Evolutionary conservation across 352 stramenopile genomes (phyloP).

Genomic region (Phytophthora quininea): DNA sequence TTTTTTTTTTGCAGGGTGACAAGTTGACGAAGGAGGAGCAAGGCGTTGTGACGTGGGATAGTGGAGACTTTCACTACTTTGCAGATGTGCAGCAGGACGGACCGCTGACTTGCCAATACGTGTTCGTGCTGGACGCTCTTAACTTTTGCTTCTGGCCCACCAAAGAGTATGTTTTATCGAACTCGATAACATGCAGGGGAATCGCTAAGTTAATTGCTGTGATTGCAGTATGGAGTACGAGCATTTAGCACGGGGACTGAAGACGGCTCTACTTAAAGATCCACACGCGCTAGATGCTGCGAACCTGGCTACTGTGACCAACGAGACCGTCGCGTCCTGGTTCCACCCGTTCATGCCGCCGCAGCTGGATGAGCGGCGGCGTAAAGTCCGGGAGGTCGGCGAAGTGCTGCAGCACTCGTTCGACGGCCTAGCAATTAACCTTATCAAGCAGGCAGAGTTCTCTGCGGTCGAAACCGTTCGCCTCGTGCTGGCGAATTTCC

Average conservation of each 20-base stretch:
- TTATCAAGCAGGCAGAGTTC: conserved; percentile 53
- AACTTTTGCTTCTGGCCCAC: conserved; percentile 94
- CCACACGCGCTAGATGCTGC: conserved; percentile 59
- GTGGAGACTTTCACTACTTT: conserved; percentile 85
- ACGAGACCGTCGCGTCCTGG: conserved; percentile 59
- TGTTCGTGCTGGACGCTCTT: conserved; percentile 88
- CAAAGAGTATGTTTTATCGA: conserved; percentile 41
- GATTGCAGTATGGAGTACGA: conserved; percentile 85
- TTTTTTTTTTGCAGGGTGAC: conserved; percentile 32
- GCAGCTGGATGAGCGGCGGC: conserved; percentile 62
- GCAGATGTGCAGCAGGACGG: conserved; percentile 68
- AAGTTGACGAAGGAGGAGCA: conserved; percentile 45
- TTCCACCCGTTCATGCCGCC: conserved; percentile 69
- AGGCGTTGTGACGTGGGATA: conserved; percentile 75
- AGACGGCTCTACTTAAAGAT: conserved; percentile 69
- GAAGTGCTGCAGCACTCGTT: conserved; percentile 57
- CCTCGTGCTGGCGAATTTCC: conserved; percentile 72
- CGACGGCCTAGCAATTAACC: conserved; percentile 51
- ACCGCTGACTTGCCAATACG: conserved; percentile 84
- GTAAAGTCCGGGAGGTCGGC: conserved; percentile 67
- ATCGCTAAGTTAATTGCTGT: not conserved
- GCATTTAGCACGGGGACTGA: conserved; percentile 77
- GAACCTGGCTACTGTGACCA: conserved; percentile 45
- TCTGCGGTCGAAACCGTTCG: conserved; percentile 70
- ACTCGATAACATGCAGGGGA: not conserved